Evolutionary conservation across 2,329 filamentous ascomycete genomes (phyloP).

Genomic region (Niveomyces coronatus): DNA sequence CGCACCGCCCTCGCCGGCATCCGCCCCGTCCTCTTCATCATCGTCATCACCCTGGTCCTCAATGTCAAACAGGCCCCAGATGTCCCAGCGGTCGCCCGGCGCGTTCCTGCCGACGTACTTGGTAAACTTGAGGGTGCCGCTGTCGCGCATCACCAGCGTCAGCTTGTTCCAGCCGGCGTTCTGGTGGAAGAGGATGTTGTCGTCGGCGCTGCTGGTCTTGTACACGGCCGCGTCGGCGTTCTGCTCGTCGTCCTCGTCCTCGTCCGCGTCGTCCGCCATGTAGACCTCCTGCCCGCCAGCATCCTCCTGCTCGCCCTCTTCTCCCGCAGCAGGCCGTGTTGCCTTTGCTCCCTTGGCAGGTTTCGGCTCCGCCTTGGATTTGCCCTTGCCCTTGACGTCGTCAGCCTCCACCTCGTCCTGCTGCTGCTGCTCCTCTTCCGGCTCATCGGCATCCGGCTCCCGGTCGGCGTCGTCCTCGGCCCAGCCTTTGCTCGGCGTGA

Average conservation of each 20-base stretch:
- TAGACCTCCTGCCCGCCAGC: conserved; percentile 80
- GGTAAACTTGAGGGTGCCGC: conserved; percentile 80
- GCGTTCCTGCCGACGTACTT: conserved; percentile 86
- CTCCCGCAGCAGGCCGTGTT: conserved; percentile 22
- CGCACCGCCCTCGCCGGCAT: conserved; percentile 16
- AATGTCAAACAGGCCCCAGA: conserved; percentile 70
- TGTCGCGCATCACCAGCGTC: conserved; percentile 80
- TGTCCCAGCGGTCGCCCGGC: conserved; percentile 85
- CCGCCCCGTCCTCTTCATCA: conserved; percentile 17
- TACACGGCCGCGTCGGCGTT: conserved; percentile 89
- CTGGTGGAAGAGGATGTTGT: conserved; percentile 56
- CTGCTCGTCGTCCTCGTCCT: conserved; percentile 58
- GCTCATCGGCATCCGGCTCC: conserved; percentile 35
- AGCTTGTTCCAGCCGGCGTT: conserved; percentile 75
- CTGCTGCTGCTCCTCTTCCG: conserved; percentile 30
- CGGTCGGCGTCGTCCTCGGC: conserved; percentile 56
- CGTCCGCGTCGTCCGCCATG: conserved; percentile 82
- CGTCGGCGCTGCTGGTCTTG: conserved; percentile 65
- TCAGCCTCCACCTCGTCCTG: conserved; percentile 23
- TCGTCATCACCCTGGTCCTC: conserved; percentile 37
- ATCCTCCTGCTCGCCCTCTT: conserved; percentile 29
- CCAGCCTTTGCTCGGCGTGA: conserved; percentile 82
- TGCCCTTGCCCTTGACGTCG: conserved; percentile 22
- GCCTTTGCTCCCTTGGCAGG: too few relatives aligned
- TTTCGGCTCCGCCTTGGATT: conserved; percentile 20